phyloP scores from a whole-genome alignment of 2,329 filamentous ascomycete species.

The Penicillium expansum region DNA sequence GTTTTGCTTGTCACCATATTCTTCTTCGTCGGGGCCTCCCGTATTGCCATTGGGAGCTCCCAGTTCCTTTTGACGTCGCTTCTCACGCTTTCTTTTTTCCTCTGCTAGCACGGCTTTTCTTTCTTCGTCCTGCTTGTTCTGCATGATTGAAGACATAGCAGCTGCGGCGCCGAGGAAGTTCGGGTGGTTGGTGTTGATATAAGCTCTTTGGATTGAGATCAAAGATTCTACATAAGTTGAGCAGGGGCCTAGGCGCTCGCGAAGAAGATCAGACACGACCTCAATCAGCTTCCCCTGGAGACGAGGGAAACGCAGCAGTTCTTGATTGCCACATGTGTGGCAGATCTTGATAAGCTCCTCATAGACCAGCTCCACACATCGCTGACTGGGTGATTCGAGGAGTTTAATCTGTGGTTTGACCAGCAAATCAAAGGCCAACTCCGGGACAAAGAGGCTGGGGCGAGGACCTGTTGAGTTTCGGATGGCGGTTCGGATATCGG shows the following conservation, averaged over 20 bases:
- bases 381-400: conserved; percentile 87
- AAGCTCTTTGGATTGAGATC: conserved; percentile 94
- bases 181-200: conserved; percentile 99
- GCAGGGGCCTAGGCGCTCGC: conserved; percentile 85
- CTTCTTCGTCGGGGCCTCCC: conserved; percentile 62
- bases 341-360: conserved; percentile 99
- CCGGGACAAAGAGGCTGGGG: conserved; percentile 93
- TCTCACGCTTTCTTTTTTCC: conserved; percentile 81
- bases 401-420: conserved; percentile 99
- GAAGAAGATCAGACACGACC: conserved; percentile 90
- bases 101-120: conserved; percentile 75
- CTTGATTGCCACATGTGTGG: conserved; percentile 94
- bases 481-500: conserved; percentile 95
- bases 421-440: conserved; percentile 93
- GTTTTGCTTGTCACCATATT: conserved; percentile 54
- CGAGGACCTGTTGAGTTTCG: conserved; percentile 95
- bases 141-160: conserved; percentile 96
- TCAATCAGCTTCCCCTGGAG: conserved; percentile 97
- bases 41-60: conserved; percentile 65
- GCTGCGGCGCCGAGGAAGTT: conserved; percentile 97
- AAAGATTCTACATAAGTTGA: conserved; percentile 92
- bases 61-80: conserved; percentile 76
- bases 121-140: conserved; percentile 90
- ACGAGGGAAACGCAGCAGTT: conserved; percentile 85
- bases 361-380: conserved; percentile 96